These are phyloP conservation scores for Pythium aphanidermatum DNA, from an alignment of 352 stramenopile species.

Conservation along the genomic window DNA sequence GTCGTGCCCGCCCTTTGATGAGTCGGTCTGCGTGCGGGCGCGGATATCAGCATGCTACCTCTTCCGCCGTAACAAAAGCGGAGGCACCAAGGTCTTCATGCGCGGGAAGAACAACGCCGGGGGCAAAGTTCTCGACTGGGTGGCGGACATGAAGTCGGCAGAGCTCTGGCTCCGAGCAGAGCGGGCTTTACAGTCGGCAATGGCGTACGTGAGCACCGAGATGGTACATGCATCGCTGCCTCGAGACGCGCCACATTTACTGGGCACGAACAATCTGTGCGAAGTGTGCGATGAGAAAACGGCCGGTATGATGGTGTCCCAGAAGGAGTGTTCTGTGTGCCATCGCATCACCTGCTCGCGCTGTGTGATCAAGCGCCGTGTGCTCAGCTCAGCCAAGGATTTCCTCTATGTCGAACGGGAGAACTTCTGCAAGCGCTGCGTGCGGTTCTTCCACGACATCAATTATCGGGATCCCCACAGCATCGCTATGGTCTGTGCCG, in stretches of 20 bases:
- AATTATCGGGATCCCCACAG: conserved; percentile 45
- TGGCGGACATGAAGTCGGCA: conserved; percentile 65
- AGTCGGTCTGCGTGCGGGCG: conserved; percentile 49
- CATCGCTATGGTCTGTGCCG: conserved; percentile 8
- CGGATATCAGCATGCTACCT: conserved; percentile 72
- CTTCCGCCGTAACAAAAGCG: conserved; percentile 68
- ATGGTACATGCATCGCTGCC: conserved; percentile 41
- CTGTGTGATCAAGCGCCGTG: conserved; percentile 55
- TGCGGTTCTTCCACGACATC: conserved; percentile 53
- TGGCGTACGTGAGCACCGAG: conserved; percentile 48
- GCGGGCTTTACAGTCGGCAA: conserved; percentile 36
- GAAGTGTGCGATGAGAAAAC: conserved; percentile 59
- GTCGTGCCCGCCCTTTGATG: conserved; percentile 52
- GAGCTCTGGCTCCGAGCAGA: conserved; percentile 68
- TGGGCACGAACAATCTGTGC: conserved; percentile 37
- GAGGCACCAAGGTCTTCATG: conserved; percentile 74
- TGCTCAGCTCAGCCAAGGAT: conserved; percentile 50
- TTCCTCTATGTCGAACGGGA: conserved; percentile 44
- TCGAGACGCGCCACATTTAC: conserved; percentile 19
- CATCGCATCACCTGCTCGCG: conserved; percentile 52
- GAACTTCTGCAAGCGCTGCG: conserved; percentile 67
- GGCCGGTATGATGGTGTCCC: conserved; percentile 43
- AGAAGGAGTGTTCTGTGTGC: conserved; percentile 60
- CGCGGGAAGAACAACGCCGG: conserved; percentile 62
- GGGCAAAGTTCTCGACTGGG: conserved; percentile 65